Conservation (phyloP, 2,329 filamentous ascomycete species). For the Aspergillus versicolor region DNA sequence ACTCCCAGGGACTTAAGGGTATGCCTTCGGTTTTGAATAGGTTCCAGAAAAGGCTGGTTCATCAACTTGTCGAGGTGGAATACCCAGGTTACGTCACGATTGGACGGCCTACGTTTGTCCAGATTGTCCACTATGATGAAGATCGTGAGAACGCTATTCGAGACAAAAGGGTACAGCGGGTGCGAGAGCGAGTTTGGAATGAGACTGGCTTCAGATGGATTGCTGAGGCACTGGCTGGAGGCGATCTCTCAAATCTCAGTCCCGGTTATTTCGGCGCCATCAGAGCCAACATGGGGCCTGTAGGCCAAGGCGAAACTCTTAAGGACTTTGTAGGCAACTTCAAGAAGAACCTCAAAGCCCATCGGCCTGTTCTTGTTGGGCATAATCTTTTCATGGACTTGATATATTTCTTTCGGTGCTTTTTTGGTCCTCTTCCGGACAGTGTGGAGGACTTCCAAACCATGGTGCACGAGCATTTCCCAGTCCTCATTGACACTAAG, state of each 20-base stretch:
- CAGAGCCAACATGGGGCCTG: conserved; percentile 16
- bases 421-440: conserved; percentile 58
- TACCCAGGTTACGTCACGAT: conserved; percentile 47
- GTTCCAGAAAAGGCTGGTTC: conserved; percentile 64
- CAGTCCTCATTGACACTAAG: conserved; percentile 61
- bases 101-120: conserved; percentile 39
- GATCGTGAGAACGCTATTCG: conserved; percentile 33
- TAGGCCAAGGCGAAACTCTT: conserved; percentile 19
- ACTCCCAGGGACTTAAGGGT: conserved; percentile 15
- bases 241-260: conserved; percentile 39
- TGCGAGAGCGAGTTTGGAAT: conserved; percentile 30
- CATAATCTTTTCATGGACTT: conserved; percentile 65
- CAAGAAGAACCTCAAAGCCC: conserved; percentile 44
- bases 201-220: conserved; percentile 49
- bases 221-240: conserved; percentile 46
- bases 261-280: conserved; percentile 31
- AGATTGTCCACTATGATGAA: conserved; percentile 40
- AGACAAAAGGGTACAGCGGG: conserved; percentile 27
- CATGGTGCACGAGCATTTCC: conserved; percentile 55
- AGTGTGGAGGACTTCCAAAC: conserved; percentile 55
- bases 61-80: conserved; percentile 65
- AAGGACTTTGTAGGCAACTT: conserved; percentile 31
- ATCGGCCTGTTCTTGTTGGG: conserved; percentile 55
- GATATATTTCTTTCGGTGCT: conserved; percentile 60
- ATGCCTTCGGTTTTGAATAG: conserved; percentile 46